Evolutionary conservation across 2,329 filamentous ascomycete species (phyloP), one percentile per base, ranked within the genome.

Genomic region (Curvularia spicifera): DNA sequence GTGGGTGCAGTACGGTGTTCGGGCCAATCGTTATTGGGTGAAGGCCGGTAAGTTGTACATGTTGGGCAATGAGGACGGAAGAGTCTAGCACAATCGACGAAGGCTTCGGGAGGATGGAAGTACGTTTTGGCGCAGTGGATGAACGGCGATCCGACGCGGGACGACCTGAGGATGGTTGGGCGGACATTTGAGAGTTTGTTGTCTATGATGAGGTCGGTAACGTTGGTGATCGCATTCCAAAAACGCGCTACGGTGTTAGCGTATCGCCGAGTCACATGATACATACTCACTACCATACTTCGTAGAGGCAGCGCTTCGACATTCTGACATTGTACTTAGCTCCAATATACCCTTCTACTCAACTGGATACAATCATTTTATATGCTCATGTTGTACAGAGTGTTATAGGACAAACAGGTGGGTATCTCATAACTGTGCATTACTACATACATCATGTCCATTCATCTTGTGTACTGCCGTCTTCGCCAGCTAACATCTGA

Each of bases 1-100:
- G 91, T 1, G 95, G 93, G 71, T 98, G 94, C n/a, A 99, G 79
- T 6, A 97, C 85, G 3, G 87, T 89, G 71, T 92, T 88, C 24
- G 90, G 84, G 56, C 89, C 89, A 62, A 98, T 87, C 44, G 87
- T 89, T 63, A 99, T 91, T 1, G 87, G 88, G 73, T 96, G 85
- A 2, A 85, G 87, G 63, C 95, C 95, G n/a, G 78, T 86, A 18
- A 83, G 69, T 35, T 78, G 72, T 3, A 79, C 81, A 65, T 82
- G 81, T 42, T 81, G 78, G 5, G 80, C 79, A 51, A 84, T 76
- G 50, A 83, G 76, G 51, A 80, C 80, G 4, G 76, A 73, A 31
- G 80, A 76, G 71, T 84, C 79, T 63, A 84, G 74, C 55, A 72
- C 73, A 33, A 76, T 69, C 5, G 69, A 71, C 7, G 62, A 57